These are phyloP conservation scores for Acidomyces sp. DNA, from an alignment of 495 filamentous ascomycete species.

Conservation along the genomic window DNA sequence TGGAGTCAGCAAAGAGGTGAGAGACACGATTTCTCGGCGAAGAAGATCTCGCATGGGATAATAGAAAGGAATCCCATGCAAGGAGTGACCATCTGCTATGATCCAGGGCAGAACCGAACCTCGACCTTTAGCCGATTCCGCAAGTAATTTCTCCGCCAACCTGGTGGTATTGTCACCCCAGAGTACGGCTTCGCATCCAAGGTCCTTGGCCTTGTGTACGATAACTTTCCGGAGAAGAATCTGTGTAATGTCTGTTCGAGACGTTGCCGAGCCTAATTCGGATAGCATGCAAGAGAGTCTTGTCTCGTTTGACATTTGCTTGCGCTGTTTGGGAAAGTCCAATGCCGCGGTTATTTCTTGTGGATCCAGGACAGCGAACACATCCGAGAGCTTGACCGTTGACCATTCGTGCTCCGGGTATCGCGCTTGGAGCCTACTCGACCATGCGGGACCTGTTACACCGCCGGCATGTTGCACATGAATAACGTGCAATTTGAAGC, in stretches of 20 bases:
- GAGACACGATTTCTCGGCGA: conserved; percentile 60
- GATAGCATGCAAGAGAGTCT: conserved; percentile 41
- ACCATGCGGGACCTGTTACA: background rate
- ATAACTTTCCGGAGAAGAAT: conserved; percentile 60
- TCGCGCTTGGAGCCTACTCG: conserved; percentile 25
- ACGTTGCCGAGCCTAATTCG: conserved; percentile 55
- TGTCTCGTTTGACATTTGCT: conserved; percentile 15
- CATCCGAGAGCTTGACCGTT: conserved; percentile 42
- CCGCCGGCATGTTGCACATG: conserved; percentile 33
- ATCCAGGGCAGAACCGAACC: conserved; percentile 72
- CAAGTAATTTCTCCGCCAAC: conserved; percentile 72
- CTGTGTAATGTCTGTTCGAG: conserved; percentile 56
- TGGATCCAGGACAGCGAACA: conserved; percentile 35
- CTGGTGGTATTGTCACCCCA: conserved; percentile 80
- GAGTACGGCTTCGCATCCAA: conserved; percentile 54
- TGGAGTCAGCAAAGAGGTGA: conserved; percentile 38
- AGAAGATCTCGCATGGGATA: conserved; percentile 74
- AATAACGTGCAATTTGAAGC: conserved; percentile 54
- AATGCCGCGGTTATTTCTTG: conserved; percentile 5
- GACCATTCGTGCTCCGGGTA: conserved; percentile 51
- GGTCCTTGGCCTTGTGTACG: conserved; percentile 44
- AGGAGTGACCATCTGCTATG: conserved; percentile 57
- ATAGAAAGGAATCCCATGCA: conserved; percentile 45
- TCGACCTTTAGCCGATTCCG: conserved; percentile 80
- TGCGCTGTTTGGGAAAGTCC: conserved; percentile 5